Evolutionary conservation across 176 grass and related monocot species (phyloP), one percentile per base, ranked within the genome.

Genomic region (Rhipidocladum racemiflorum): DNA sequence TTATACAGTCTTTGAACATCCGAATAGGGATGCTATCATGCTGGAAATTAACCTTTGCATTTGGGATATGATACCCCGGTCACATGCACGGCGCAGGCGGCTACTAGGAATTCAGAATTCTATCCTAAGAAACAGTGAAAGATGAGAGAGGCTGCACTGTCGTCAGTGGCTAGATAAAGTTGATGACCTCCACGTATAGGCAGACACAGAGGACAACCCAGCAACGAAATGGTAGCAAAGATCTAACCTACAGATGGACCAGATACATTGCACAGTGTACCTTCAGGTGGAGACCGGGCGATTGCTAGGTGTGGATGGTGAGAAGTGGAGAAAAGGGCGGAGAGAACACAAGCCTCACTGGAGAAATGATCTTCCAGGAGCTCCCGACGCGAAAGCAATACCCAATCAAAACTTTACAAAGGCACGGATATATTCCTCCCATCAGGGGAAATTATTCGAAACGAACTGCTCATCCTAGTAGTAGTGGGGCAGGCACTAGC

Each of bases 391-490:
- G 60, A 62, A 75, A 49, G 62, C 59, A 60, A 7, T 11, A 44
- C 61, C 28, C 29, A 66, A 25, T 49, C 87, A 21, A 32, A 32
- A 2, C 69, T 75, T 60, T 62, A 70, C 25, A 44, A 69, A 69
- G 14, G 32, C 70, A 43, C 30, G 75, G 5, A 84, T 36, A 80
- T 69, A 68, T 80, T 89, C 81, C 42, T 68, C 1, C 81, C 62
- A 18, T 18, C 12, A 23, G 18, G 40, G 49, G 87, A 61, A 88
- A 80, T 68, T 50, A 80, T 61, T 89, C 61, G 13, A 18, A 2
- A 10, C 12, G 5, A 39, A 61, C 65, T 70, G 53, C 71, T 63
- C 54, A 9, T 71, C 43, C 43, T 17, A 69, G 5, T 70, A 69
- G 5, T 70, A 83, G 75, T 40, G 73, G 65, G 30, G 49, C 81